Conservation (phyloP, 495 filamentous ascomycete species). For the Cercophora scortea region DNA sequence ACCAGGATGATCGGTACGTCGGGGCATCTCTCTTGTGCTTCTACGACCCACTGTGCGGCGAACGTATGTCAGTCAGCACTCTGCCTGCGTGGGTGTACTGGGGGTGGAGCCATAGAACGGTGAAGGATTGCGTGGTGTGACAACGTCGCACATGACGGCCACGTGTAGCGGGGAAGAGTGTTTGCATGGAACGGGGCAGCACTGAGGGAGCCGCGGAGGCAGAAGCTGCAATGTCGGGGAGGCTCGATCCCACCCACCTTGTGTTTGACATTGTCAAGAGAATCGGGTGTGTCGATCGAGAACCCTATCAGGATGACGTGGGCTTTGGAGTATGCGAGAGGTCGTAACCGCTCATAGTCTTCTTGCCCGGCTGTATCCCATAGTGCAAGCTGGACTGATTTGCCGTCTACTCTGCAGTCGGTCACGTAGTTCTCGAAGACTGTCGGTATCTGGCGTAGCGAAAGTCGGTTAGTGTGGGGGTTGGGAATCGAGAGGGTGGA, state of each 20-base stretch:
- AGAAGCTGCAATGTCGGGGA: not conserved
- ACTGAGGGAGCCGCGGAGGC: not conserved
- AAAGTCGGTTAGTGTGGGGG: not conserved
- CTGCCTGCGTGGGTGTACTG: not conserved
- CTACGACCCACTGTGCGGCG: conserved; percentile 75
- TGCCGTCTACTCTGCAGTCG: conserved; percentile 96
- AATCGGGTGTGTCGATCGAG: conserved; percentile 91
- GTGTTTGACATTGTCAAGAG: conserved; percentile 94
- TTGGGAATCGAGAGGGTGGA: not conserved
- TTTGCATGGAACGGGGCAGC: too few relatives aligned
- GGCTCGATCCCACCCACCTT: conserved; percentile 54
- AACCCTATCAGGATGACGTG: conserved; percentile 98
- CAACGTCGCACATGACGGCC: not conserved
- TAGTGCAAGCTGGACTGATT: conserved; percentile 92
- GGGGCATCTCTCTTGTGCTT: conserved; percentile 91
- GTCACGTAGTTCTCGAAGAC: conserved; percentile 99
- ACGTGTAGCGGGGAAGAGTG: not conserved
- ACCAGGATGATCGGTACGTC: conserved; percentile 93
- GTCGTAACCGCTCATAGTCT: conserved; percentile 93
- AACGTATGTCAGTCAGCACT: not conserved
- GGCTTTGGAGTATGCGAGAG: conserved; percentile 93
- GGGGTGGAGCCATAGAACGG: too few relatives aligned
- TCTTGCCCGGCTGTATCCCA: conserved; percentile 99
- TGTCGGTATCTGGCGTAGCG: conserved; percentile 70
- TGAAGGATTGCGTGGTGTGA: not conserved